Percentiles rank a stretch among this genome's conserved stretches.
Conservation (phyloP, 805 yeast genomes). For the Spathaspora arborariae region DNA sequence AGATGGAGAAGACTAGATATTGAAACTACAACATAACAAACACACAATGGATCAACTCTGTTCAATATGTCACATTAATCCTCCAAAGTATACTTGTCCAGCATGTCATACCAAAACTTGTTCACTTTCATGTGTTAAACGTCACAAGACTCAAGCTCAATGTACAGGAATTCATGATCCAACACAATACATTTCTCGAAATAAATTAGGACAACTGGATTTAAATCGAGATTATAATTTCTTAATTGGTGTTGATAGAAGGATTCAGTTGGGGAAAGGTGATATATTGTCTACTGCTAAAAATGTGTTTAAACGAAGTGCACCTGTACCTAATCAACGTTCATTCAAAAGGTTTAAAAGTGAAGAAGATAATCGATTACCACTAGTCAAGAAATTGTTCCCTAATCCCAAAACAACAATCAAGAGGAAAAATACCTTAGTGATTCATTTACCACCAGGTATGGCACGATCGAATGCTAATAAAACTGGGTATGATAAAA, state of each 20-base stretch:
- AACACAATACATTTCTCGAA: slow-evolving; percentile 50
- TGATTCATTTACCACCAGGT: slow-evolving; percentile 62
- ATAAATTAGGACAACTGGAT: slow-evolving; percentile 33
- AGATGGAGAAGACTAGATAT: neutral
- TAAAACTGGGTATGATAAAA: slow-evolving; percentile 67
- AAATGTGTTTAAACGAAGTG: slow-evolving; percentile 36
- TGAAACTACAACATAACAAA: neutral
- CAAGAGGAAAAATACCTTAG: slow-evolving; percentile 62
- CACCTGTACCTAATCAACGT: slow-evolving; percentile 14
- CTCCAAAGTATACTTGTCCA: slow-evolving; percentile 74
- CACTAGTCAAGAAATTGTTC: slow-evolving; percentile 17
- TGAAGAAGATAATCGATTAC: slow-evolving; percentile 21
- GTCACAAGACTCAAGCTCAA: slow-evolving; percentile 57
- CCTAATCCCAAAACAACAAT: slow-evolving; percentile 28
- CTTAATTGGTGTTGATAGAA: slow-evolving; percentile 55
- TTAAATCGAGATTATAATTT: slow-evolving; percentile 85
- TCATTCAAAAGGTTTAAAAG: slow-evolving; percentile 17
- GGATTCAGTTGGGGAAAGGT: slow-evolving; percentile 52
- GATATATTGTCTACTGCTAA: slow-evolving; percentile 44
- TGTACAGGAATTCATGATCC: slow-evolving; percentile 70
- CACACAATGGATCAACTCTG: slow-evolving; percentile 15
- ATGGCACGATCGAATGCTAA: slow-evolving; percentile 66
- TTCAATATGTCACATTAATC: slow-evolving; percentile 31
- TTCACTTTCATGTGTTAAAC: slow-evolving; percentile 62
- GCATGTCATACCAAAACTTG: slow-evolving; percentile 69